Base-by-base conservation (phyloP, 495 filamentous ascomycete genomes). In the Jackrogersella multiformis region DNA sequence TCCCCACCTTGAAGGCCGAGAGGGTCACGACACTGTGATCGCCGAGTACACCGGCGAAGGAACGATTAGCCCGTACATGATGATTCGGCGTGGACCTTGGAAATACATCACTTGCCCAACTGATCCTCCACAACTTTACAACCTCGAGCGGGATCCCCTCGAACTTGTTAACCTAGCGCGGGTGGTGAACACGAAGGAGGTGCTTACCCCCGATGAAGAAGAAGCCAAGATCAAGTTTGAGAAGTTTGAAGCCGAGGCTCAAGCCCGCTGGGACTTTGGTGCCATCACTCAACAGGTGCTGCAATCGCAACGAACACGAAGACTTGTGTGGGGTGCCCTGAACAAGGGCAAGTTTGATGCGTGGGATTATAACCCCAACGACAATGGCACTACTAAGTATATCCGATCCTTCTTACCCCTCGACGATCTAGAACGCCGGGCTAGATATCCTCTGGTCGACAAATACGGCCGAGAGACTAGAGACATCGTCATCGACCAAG, bases 1-100 rank as follows among this genome's bases (percentile, higher is more conserved):
- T 26, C 88, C 90, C 10, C 88, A 92, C 69, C 78, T 96, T 21
- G 80, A 88, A 30, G 89, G 87, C 10, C 76, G 77, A 8, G 78
- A 84, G 3, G 85, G 86, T 16, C 81, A 82, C 63, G 92, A 96
- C 66, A 92, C 88, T 9, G 92, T 92, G 18, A 89, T 92, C 69
- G 92, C 90, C 56, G 92, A 97, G 77, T 97, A 96, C 76, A 92
- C 91, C 74, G 92, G 90, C 16, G 92, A 97, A 77, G 92, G 92
- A 42, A 95, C 92, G 2, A 83, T 94, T 60, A 86, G 89, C 4
- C 92, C 92, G 0, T 81, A 94, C n/a, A 89, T 95, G 79, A 97
- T 97, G 92, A 96, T 97, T 72, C 85, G 87, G 28, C 87, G 90
- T 42, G 92, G 91, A 9, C 79, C 79, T 42, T 95, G 89, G 89